Conservation (phyloP, 768 basidiomycete species). For the Leccinellum luteum region DNA sequence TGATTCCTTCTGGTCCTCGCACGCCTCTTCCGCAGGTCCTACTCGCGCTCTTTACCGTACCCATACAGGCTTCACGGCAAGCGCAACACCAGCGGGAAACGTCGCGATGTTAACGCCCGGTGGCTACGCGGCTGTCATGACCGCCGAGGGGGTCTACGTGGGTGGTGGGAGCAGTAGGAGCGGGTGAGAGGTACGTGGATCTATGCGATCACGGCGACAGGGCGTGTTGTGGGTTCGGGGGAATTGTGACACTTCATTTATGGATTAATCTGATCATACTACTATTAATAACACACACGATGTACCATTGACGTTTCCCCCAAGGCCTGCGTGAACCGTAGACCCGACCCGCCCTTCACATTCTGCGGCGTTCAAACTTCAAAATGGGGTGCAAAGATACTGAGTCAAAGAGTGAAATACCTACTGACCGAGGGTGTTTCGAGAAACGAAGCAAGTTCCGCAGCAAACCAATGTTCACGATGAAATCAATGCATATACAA, state of each 20-base stretch:
- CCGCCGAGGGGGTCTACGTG: slow-evolving; percentile 32
- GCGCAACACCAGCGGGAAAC: slow-evolving; percentile 24
- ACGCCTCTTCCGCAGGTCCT: slow-evolving; percentile 33
- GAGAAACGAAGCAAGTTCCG: not conserved
- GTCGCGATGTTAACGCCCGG: slow-evolving; percentile 33
- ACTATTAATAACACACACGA: slow-evolving; percentile 11
- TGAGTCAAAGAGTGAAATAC: not conserved
- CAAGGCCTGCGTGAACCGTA: not conserved
- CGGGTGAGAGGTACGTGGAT: not conserved
- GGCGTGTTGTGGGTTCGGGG: not conserved
- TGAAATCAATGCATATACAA: no score
- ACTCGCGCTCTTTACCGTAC: slow-evolving; percentile 32
- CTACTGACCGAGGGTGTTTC: not conserved
- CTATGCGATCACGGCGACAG: not conserved
- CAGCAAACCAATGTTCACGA: no score
- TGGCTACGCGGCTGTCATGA: slow-evolving; percentile 31
- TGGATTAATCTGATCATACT: slow-evolving; percentile 27
- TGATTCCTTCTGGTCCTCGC: slow-evolving; percentile 63
- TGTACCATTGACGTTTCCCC: not conserved
- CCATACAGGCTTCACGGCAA: slow-evolving; percentile 28
- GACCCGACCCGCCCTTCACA: not conserved
- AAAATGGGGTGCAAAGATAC: not conserved
- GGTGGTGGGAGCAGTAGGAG: slow-evolving; percentile 19
- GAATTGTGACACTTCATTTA: slow-evolving; percentile 8
- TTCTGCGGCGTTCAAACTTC: not conserved